Evolutionary conservation across 257 asterid species (phyloP), one percentile per base, ranked within the genome.

Genomic region (Petunia secreta): DNA sequence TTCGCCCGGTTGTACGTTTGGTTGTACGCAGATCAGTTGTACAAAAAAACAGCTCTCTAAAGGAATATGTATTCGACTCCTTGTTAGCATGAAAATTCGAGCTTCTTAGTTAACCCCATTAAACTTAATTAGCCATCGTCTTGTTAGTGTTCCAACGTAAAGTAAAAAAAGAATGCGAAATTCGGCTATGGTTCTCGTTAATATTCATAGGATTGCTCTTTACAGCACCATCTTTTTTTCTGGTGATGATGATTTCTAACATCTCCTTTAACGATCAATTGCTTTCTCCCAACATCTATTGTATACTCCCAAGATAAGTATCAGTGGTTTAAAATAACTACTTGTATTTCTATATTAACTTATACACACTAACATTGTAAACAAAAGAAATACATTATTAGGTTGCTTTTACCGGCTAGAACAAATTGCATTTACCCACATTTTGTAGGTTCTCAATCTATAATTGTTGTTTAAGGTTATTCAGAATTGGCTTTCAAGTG

Each of bases 201-300:
- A 25, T 25, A 25, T 25, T 73, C 78, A 50, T 36, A 3, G 34
- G 78, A 25, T 25, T 25, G 78, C 0, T 73, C 78, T 50, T 50
- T 1, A 34, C 63, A 10, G 62, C 46, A 5, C 46, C 46, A 36
- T 73, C 0, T 50, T 73, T 50, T 50, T 6, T 34, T 14, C 25
- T 25, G 25, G 25, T 34, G 78, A 36, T 6, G 58, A 62, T 48
- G 40, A 34, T 77, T 52, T 38, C 68, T 82, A 65, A 75, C 10
- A 44, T 59, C 84, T 59, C 85, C 85, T 63, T 36, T 83, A 1
- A 82, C 80, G 10, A 16, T 79, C 39, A 79, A 83, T 59, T 79
- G 77, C 40, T 79, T 66, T 57, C 63, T 85, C 50, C 68, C 15
- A 0, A 75, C 76, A 66, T 82, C 84, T 25, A 82, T 59, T 13